Evolutionary conservation across 2,329 filamentous ascomycete genomes (phyloP).

Genomic region (Diaporthe batatas): DNA sequence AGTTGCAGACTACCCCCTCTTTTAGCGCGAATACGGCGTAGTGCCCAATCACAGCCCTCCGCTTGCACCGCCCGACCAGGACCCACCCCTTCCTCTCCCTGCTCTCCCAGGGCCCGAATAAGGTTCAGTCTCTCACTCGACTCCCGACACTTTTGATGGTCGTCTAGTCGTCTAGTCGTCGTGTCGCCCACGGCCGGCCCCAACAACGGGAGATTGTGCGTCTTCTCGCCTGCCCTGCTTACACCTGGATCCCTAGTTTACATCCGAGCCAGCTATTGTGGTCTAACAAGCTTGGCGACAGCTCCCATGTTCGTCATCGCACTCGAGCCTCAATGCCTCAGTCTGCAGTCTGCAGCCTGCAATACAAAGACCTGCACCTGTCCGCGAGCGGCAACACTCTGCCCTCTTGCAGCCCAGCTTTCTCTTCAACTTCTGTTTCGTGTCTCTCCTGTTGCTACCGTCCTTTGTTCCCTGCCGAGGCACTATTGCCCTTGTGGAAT

Average conservation of each 20-base stretch:
- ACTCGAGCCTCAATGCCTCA: slow-evolving; percentile 5
- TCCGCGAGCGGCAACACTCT: slow-evolving; percentile 1
- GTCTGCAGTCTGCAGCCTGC: background rate
- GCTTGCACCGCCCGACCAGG: slow-evolving; percentile 26
- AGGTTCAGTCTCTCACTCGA: slow-evolving; percentile 26
- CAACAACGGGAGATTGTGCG: slow-evolving; percentile 26
- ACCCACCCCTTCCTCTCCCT: slow-evolving; percentile 26
- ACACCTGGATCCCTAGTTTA: background rate
- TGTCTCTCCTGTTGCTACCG: background rate
- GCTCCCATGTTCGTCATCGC: slow-evolving; percentile 27
- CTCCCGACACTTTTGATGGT: slow-evolving; percentile 22
- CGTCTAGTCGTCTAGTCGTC: no score
- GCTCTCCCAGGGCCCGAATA: slow-evolving; percentile 20
- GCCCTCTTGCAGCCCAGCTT: background rate
- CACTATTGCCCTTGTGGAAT: slow-evolving; percentile 29
- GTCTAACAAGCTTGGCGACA: slow-evolving; percentile 2
- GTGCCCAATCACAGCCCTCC: slow-evolving; percentile 33
- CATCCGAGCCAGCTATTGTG: background rate
- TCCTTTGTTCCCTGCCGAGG: slow-evolving; percentile 22
- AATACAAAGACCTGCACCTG: slow-evolving; percentile 18
- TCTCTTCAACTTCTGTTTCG: background rate
- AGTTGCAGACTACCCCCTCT: slow-evolving; percentile 31
- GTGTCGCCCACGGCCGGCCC: background rate
- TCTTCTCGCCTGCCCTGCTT: background rate
- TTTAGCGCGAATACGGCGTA: slow-evolving; percentile 30